Conservation (phyloP, 805 yeast species). For the Pichia nanzhaoensis region DNA sequence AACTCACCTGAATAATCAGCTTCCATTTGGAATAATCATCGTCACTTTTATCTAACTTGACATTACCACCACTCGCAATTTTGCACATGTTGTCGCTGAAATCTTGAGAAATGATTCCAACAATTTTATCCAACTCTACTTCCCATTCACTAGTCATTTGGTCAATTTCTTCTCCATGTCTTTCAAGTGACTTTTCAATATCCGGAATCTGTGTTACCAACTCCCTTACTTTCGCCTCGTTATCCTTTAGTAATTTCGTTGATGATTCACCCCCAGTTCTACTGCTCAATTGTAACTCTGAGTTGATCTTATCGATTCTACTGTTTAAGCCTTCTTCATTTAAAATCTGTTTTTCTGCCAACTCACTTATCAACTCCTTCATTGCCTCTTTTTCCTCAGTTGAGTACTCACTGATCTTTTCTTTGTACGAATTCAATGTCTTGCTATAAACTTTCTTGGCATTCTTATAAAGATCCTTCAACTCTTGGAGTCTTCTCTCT, state of each 20-base stretch:
- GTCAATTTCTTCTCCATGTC: slow-evolving; percentile 25
- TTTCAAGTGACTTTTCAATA: slow-evolving; percentile 30
- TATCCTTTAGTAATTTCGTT: slow-evolving; percentile 29
- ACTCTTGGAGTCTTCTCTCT: slow-evolving; percentile 11
- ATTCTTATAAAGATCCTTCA: slow-evolving; percentile 12
- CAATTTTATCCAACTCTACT: slow-evolving; percentile 47
- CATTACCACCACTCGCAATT: slow-evolving; percentile 86
- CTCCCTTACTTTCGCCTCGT: slow-evolving; percentile 33
- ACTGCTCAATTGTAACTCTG: slow-evolving; percentile 31
- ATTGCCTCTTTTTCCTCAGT: slow-evolving; percentile 37
- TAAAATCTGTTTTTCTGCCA: slow-evolving; percentile 30
- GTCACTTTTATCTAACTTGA: slow-evolving; percentile 45
- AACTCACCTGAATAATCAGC: slow-evolving; percentile 75
- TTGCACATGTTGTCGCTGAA: slow-evolving; percentile 61
- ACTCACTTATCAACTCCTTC: slow-evolving; percentile 29
- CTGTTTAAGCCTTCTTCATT: slow-evolving; percentile 32
- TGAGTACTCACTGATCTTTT: slow-evolving; percentile 31
- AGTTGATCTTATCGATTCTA: slow-evolving; percentile 36
- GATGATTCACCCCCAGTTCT: slow-evolving; percentile 26
- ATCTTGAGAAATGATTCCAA: slow-evolving; percentile 49
- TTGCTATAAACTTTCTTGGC: slow-evolving; percentile 19
- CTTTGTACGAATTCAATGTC: slow-evolving; percentile 28
- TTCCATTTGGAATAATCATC: slow-evolving; percentile 69
- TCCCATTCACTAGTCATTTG: slow-evolving; percentile 45
- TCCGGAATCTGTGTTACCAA: slow-evolving; percentile 36